phyloP scores from a whole-genome alignment of 768 basidiomycete genomes.

The Zangia roseola region DNA sequence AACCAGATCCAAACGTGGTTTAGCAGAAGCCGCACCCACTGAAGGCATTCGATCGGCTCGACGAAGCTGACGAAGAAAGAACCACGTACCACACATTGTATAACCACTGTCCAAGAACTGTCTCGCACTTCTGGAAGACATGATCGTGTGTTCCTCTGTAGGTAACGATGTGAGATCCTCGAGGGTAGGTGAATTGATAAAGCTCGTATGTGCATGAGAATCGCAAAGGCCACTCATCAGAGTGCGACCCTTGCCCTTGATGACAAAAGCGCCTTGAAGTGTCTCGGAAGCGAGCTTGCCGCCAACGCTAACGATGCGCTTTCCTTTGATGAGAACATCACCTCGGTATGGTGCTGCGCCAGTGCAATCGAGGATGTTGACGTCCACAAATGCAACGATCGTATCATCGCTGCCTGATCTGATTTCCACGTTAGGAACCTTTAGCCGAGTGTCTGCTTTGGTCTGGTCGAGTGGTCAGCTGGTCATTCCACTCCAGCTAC shows the following conservation, averaged over 20 bases:
- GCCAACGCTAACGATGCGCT: slow-evolving; percentile 31
- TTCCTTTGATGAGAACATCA: slow-evolving; percentile 34
- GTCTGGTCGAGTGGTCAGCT: slow-evolving; percentile 11
- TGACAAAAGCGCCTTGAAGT: slow-evolving; percentile 19
- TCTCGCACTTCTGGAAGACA: slow-evolving; percentile 29
- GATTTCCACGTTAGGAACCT: slow-evolving; percentile 26
- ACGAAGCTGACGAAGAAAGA: neutral
- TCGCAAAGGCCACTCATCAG: slow-evolving; percentile 38
- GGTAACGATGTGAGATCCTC: slow-evolving; percentile 30
- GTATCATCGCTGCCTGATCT: slow-evolving; percentile 20
- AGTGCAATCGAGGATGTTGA: slow-evolving; percentile 37
- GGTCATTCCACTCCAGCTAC: neutral
- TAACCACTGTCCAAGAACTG: slow-evolving; percentile 38
- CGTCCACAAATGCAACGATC: slow-evolving; percentile 25
- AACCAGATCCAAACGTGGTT: slow-evolving; percentile 31
- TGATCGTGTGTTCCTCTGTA: slow-evolving; percentile 34
- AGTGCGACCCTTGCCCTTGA: slow-evolving; percentile 34
- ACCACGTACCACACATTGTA: slow-evolving; percentile 35
- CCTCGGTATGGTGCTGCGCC: slow-evolving; percentile 32
- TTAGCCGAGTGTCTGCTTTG: slow-evolving; percentile 20
- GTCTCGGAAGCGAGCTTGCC: slow-evolving; percentile 18
- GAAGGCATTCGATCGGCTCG: neutral
- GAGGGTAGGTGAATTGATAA: slow-evolving; percentile 31
- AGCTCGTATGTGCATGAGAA: slow-evolving; percentile 34
- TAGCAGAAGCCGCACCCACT: slow-evolving; percentile 38